These are phyloP conservation scores for Neospora caninum DNA, from an alignment of 169 alveolate species.

Conservation along the genomic window DNA sequence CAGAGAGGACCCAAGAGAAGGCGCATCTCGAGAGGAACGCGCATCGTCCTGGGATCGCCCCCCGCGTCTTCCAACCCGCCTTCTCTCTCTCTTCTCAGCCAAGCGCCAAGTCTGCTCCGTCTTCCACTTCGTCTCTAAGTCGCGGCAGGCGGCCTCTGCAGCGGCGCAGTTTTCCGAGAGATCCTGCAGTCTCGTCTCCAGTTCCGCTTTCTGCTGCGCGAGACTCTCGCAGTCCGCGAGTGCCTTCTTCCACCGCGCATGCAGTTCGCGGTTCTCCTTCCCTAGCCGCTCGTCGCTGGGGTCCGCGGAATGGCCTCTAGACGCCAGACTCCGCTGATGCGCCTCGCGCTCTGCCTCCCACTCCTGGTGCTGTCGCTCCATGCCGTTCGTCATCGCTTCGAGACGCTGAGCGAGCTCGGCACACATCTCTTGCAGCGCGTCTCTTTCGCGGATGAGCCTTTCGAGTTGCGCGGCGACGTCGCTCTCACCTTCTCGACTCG, in stretches of 20 bases:
- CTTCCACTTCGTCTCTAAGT: neutral
- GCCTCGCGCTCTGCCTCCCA: neutral
- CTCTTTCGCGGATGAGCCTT: neutral
- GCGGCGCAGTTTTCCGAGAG: slow-evolving; percentile 10
- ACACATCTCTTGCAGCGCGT: neutral
- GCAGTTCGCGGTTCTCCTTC: neutral
- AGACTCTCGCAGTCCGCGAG: slow-evolving; percentile 1
- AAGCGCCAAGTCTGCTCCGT: neutral
- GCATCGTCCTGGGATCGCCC: too few relatives aligned
- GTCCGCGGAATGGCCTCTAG: neutral
- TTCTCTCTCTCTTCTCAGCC: too few relatives aligned
- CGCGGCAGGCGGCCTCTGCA: neutral
- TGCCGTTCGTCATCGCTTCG: neutral
- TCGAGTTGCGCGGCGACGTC: neutral
- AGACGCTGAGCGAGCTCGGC: neutral
- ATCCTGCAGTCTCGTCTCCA: slow-evolving; percentile 37
- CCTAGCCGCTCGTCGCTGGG: neutral
- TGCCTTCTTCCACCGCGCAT: neutral
- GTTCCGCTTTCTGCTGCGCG: slow-evolving; percentile 15
- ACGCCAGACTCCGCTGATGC: neutral
- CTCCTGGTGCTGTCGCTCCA: neutral
- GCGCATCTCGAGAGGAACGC: neutral
- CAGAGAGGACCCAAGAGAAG: neutral
- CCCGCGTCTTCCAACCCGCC: too few relatives aligned
- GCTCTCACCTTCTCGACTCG: neutral